phyloP scores from a whole-genome alignment of 768 basidiomycete genomes.

The Russula brevipes region DNA sequence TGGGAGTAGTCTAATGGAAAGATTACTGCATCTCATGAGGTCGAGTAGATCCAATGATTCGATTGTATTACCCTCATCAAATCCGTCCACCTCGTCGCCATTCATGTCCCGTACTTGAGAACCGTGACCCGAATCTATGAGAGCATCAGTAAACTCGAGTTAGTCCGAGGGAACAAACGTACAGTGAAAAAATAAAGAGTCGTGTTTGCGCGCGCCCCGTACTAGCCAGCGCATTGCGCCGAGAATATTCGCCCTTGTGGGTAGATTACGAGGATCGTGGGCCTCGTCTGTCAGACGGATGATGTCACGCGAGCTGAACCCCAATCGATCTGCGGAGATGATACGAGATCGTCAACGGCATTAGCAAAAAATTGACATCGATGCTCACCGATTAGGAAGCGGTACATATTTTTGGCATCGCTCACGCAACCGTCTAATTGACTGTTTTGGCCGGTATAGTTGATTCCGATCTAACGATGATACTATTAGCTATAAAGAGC shows the following conservation, averaged over 20 bases:
- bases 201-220: constrained; percentile 41
- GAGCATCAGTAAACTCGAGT: neutral
- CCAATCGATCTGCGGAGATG: constrained; percentile 32
- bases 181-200: constrained; percentile 42
- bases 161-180: neutral
- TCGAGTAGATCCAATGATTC: neutral
- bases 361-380: no score
- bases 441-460: constrained; percentile 37
- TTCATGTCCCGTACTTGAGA: constrained; percentile 41
- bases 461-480: constrained; percentile 40
- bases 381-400: constrained; percentile 34
- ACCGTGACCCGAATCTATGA: constrained; percentile 43
- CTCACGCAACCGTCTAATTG: constrained; percentile 45
- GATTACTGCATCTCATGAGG: constrained; percentile 30
- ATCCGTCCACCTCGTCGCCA: constrained; percentile 40
- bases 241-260: constrained; percentile 46
- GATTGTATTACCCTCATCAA: constrained; percentile 30
- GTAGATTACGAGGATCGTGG: constrained; percentile 34
- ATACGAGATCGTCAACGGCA: neutral
- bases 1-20: constrained; percentile 46
- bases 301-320: constrained; percentile 42
- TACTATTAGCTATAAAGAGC: neutral
- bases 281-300: constrained; percentile 46
- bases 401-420: constrained; percentile 43
- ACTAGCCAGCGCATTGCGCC: constrained; percentile 50